Percentiles rank a stretch among this genome's conserved stretches.
phyloP scores from a whole-genome alignment of 768 basidiomycete species.

The Phanerochaete carnosa region DNA sequence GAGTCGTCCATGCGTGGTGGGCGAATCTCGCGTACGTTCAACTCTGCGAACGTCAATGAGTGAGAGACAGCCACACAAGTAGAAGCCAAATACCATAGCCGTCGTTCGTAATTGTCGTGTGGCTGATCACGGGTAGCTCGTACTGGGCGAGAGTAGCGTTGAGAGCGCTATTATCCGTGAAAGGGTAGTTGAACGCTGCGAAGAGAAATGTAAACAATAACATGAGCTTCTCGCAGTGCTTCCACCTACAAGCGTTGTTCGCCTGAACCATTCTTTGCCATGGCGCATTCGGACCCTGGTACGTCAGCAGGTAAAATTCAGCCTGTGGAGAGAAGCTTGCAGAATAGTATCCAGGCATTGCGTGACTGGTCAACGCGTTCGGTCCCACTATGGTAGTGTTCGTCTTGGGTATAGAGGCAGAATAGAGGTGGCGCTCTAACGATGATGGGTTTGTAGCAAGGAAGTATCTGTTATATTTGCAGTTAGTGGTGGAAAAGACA shows the following conservation, averaged over 20 bases:
- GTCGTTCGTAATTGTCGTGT: conserved; percentile 74
- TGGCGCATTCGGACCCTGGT: conserved; percentile 79
- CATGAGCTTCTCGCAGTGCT: not conserved
- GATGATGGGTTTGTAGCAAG: conserved; percentile 81
- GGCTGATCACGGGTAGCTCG: conserved; percentile 64
- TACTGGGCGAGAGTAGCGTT: conserved; percentile 63
- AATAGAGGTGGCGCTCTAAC: conserved; percentile 80
- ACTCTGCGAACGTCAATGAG: conserved; percentile 42
- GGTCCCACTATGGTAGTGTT: conserved; percentile 14
- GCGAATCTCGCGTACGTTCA: conserved; percentile 88
- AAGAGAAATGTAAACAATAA: conserved; percentile 13
- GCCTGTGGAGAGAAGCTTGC: conserved; percentile 81
- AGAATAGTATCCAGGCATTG: conserved; percentile 53
- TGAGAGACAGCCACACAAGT: not conserved
- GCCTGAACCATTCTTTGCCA: conserved; percentile 79
- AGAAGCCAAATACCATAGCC: conserved; percentile 53
- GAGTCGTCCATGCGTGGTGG: conserved; percentile 93
- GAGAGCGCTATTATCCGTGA: conserved; percentile 71
- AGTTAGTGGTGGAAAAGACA: not conserved
- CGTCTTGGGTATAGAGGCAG: conserved; percentile 63
- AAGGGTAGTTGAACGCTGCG: conserved; percentile 57
- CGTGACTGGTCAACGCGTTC: conserved; percentile 48
- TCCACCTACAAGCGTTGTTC: conserved; percentile 39
- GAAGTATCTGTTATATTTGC: conserved; percentile 63
- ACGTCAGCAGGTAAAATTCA: conserved; percentile 79